A percentile compares a stretch with the other conserved stretches of the same genome.
Evolutionary conservation across 768 basidiomycete genomes (phyloP).

Genomic region (Suillus placidus): DNA sequence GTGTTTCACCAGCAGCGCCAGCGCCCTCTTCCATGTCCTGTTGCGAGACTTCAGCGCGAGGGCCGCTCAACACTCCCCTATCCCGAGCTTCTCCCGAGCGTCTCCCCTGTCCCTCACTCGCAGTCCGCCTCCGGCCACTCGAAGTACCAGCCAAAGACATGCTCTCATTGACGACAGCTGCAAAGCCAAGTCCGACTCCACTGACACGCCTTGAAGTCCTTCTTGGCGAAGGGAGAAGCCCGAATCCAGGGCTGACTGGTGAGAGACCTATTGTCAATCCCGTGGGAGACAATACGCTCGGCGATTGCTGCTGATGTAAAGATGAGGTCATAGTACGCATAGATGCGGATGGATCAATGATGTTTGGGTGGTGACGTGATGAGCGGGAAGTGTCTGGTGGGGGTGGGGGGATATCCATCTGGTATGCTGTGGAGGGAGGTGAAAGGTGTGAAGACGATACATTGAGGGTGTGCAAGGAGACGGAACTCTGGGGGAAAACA

Average conservation of each 20-base stretch:
- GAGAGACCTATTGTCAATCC: constrained; percentile 80
- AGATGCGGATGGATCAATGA: neutral
- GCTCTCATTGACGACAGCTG: constrained; percentile 34
- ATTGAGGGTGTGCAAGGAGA: constrained; percentile 12
- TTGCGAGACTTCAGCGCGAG: constrained; percentile 7
- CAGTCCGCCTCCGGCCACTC: constrained; percentile 44
- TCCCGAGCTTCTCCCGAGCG: constrained; percentile 15
- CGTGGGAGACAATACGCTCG: constrained; percentile 15
- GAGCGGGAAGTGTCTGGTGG: constrained; percentile 5
- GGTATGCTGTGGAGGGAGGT: constrained; percentile 3
- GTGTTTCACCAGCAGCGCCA: constrained; percentile 1
- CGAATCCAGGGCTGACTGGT: constrained; percentile 77
- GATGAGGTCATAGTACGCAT: constrained; percentile 7
- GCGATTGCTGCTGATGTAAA: constrained; percentile 9
- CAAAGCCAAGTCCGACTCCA: constrained; percentile 31
- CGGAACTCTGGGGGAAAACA: constrained; percentile 1
- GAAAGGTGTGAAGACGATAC: constrained; percentile 1
- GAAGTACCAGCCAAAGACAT: constrained; percentile 14
- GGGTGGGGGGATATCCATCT: neutral
- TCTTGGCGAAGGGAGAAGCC: constrained; percentile 59
- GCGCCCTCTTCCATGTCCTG: constrained; percentile 11
- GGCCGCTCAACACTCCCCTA: constrained; percentile 15
- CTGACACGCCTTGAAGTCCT: constrained; percentile 42
- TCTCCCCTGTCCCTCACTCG: constrained; percentile 47
- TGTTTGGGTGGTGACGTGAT: constrained; percentile 4